Percentiles rank a stretch among this genome's conserved stretches.
Conservation (phyloP, 306 rosid species). For the Mimosa bimucronata region DNA sequence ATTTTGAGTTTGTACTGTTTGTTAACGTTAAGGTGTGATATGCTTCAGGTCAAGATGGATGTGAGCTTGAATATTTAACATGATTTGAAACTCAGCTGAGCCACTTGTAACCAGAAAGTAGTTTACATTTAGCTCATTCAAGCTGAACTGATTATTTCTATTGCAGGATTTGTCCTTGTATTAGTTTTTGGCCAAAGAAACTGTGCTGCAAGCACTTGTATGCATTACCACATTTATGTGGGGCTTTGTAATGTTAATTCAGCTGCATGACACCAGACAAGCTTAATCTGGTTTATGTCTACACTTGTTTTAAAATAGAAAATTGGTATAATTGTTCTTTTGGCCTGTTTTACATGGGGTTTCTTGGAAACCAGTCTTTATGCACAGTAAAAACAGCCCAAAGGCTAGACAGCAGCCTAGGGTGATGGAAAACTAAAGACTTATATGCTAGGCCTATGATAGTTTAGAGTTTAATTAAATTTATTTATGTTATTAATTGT, state of each 20-base stretch:
- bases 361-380: conserved; percentile 13
- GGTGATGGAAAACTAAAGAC: background rate
- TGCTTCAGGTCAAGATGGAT: conserved; percentile 13
- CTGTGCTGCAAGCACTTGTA: background rate
- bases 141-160: background rate
- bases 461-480: background rate
- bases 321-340: background rate
- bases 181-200: background rate
- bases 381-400: conserved; percentile 15
- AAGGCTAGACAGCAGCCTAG: background rate
- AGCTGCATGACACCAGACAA: background rate
- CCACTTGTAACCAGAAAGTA: background rate
- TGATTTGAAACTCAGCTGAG: background rate
- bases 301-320: background rate
- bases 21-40: background rate
- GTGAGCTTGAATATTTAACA: background rate
- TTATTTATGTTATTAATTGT: background rate
- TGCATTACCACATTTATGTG: background rate
- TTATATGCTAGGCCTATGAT: background rate
- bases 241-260: background rate
- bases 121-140: background rate
- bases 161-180: background rate
- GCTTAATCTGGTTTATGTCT: background rate
- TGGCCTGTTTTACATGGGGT: conserved; percentile 2
- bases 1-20: background rate